Evolutionary conservation across 805 yeast species (phyloP).

Genomic region (Saturnispora hagleri): DNA sequence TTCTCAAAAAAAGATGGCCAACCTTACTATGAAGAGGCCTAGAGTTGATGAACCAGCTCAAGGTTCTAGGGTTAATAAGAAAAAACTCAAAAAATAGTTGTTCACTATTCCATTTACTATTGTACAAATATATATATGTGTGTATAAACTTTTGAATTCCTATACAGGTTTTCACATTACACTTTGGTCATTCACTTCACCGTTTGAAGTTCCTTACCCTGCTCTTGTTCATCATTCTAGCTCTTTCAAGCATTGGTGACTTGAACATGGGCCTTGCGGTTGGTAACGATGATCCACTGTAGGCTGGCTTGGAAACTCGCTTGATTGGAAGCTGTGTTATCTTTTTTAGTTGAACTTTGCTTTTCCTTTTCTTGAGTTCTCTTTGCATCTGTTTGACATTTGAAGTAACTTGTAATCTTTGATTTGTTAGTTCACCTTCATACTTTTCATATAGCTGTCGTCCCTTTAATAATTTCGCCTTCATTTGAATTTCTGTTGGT

Average conservation of each 20-base stretch:
- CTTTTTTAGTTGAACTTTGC: conserved; percentile 32
- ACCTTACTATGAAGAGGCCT: not conserved
- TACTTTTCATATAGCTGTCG: conserved; percentile 33
- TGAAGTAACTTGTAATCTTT: conserved; percentile 35
- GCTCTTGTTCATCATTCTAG: conserved; percentile 22
- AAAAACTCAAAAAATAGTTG: not conserved
- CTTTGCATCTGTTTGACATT: conserved; percentile 36
- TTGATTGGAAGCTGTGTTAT: conserved; percentile 7
- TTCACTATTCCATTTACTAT: not conserved
- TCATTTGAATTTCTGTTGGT: conserved; percentile 21
- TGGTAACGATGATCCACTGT: not conserved
- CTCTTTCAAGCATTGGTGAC: conserved; percentile 25
- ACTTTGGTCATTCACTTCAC: not conserved
- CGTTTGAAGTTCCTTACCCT: conserved; percentile 9
- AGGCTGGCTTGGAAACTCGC: conserved; percentile 7
- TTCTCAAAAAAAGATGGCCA: not conserved
- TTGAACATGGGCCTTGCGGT: conserved; percentile 13
- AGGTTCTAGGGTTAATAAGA: not conserved
- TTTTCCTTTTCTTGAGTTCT: conserved; percentile 31
- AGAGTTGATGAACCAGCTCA: not conserved
- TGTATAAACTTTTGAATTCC: not conserved
- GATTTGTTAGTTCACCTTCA: conserved; percentile 32
- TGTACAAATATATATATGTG: not conserved
- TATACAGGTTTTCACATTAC: not conserved
- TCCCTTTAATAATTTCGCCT: conserved; percentile 23